These are phyloP conservation scores for Saturnispora galanensis DNA, from an alignment of 805 yeast species.

Conservation along the genomic window DNA sequence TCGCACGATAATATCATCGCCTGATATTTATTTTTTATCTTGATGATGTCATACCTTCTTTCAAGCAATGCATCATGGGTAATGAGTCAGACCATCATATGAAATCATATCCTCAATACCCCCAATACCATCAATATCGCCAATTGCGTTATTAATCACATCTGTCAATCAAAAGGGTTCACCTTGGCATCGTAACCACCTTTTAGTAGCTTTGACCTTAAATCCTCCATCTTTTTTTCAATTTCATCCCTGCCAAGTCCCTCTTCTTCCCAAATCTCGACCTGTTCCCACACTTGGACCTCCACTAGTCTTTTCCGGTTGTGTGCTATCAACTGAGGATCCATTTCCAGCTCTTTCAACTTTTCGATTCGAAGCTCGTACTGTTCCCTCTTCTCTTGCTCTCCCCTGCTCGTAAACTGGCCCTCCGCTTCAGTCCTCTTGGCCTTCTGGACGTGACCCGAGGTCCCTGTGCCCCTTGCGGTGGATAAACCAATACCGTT, in stretches of 20 bases:
- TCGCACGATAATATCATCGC: no score
- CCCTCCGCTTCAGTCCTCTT: slow-evolving; percentile 32
- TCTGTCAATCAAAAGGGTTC: slow-evolving; percentile 13
- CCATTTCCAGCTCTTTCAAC: slow-evolving; percentile 9
- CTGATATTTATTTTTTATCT: no score
- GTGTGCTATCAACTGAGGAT: slow-evolving; percentile 27
- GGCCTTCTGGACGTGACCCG: slow-evolving; percentile 46
- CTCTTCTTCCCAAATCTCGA: slow-evolving; percentile 43
- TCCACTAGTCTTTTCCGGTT: slow-evolving; percentile 32
- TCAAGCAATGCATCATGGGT: no score
- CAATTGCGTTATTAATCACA: not conserved
- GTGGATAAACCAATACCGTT: slow-evolving; percentile 49
- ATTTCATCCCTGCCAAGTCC: slow-evolving; percentile 28
- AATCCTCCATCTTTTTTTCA: slow-evolving; percentile 24
- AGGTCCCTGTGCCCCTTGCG: slow-evolving; percentile 54
- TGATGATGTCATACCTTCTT: no score
- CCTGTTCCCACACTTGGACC: slow-evolving; percentile 37
- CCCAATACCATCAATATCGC: no score
- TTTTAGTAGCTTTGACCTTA: slow-evolving; percentile 11
- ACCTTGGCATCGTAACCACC: slow-evolving; percentile 12
- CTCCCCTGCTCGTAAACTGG: slow-evolving; percentile 7
- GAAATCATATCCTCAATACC: no score
- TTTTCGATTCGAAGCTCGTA: slow-evolving; percentile 12
- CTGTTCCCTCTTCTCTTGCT: not conserved
- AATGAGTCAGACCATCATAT: no score